These are phyloP conservation scores for Heliamphora pulchella DNA, from an alignment of 179 eudicot genomes.

Conservation along the genomic window DNA sequence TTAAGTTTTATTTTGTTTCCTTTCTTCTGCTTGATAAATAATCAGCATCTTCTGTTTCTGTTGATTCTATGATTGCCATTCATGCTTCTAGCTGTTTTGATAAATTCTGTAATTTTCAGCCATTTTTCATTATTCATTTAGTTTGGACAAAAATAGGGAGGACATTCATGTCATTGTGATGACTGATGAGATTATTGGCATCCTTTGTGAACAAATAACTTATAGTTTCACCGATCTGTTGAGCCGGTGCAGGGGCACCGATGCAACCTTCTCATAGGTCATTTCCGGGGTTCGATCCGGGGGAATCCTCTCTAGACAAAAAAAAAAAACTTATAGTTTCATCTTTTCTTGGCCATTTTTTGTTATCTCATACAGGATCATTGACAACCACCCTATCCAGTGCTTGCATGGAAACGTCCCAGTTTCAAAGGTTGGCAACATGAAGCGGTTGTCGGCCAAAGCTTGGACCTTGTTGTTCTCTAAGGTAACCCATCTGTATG, in stretches of 20 bases:
- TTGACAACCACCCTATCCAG: slow-evolving; percentile 63
- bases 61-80: background rate
- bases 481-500: slow-evolving; percentile 44
- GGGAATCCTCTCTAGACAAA: background rate
- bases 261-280: too few species aligned
- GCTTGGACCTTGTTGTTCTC: slow-evolving; percentile 75
- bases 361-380: slow-evolving; percentile 46
- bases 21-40: background rate
- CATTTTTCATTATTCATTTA: slow-evolving; percentile 11
- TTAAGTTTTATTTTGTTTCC: background rate
- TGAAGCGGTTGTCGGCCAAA: slow-evolving; percentile 80
- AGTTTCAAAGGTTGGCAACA: slow-evolving; percentile 52
- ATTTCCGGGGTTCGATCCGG: too few species aligned
- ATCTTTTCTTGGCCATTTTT: slow-evolving; percentile 16
- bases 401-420: slow-evolving; percentile 85
- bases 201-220: background rate
- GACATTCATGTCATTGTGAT: background rate
- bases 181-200: background rate
- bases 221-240: background rate
- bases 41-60: background rate
- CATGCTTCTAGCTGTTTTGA: background rate
- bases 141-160: background rate
- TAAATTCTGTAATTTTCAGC: background rate
- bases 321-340: background rate
- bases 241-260: too few species aligned